phyloP scores from a whole-genome alignment of 495 filamentous ascomycete species.

The Neurospora tetrasperma region DNA sequence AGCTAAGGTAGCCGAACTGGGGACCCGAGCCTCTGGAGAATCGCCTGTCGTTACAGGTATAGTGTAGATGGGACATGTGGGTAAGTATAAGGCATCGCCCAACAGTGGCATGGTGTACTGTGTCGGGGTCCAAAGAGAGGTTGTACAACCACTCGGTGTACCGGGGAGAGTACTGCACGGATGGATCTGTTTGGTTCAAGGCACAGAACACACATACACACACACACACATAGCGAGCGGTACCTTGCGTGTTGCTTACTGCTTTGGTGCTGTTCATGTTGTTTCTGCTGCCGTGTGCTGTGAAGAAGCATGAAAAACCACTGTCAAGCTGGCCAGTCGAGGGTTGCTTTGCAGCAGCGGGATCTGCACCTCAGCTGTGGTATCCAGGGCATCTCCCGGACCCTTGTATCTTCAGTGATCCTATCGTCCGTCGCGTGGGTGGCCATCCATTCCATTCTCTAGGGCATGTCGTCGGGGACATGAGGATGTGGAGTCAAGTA shows the following conservation, averaged over 20 bases:
- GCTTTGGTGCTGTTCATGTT: not conserved
- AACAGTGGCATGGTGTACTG: not conserved
- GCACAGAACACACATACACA: not conserved
- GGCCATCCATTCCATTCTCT: not conserved
- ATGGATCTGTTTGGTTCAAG: not conserved
- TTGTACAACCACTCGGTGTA: not conserved
- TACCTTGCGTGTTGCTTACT: not conserved
- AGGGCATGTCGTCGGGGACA: not conserved
- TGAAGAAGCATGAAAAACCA: not conserved
- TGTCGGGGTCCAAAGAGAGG: not conserved
- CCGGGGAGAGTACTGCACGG: not conserved
- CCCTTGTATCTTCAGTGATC: not conserved
- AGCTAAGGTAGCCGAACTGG: not conserved
- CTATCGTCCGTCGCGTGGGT: not conserved
- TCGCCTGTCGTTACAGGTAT: not conserved
- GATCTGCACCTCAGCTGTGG: not conserved
- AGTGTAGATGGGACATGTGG: not conserved
- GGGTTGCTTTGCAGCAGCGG: not conserved
- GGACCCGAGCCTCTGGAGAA: not conserved
- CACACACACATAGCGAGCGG: not conserved
- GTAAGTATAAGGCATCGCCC: not conserved
- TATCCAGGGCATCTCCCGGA: not conserved
- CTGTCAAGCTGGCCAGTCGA: not conserved
- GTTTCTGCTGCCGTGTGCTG: not conserved
- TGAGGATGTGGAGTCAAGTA: not conserved